Evolutionary conservation across 2,329 filamentous ascomycete genomes (phyloP).

Genomic region (Fulvia fulva): DNA sequence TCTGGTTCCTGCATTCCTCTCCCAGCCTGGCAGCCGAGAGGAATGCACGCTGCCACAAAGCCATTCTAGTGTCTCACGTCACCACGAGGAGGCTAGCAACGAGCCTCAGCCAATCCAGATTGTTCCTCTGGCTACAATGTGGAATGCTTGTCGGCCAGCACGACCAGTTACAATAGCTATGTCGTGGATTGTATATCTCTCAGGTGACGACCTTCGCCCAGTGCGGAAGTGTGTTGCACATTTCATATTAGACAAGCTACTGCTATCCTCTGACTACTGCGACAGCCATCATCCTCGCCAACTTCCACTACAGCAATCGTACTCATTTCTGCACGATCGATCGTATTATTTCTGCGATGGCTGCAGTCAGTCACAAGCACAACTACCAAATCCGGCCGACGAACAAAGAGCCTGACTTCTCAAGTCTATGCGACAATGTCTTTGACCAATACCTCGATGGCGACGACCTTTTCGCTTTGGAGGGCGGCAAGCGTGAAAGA

Average conservation of each 20-base stretch:
- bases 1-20: conserved; percentile 15
- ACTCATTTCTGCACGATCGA: conserved; percentile 1
- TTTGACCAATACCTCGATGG: conserved; percentile 62
- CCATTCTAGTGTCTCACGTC: conserved; percentile 21
- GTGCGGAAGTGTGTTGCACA: conserved; percentile 11
- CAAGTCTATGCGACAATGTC: conserved; percentile 57
- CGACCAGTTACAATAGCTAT: conserved; percentile 24
- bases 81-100: conserved; percentile 13
- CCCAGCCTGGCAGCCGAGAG: conserved; percentile 11
- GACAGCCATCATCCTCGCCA: neutral
- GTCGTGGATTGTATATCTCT: conserved; percentile 13
- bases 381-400: conserved; percentile 41
- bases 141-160: conserved; percentile 25
- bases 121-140: conserved; percentile 23
- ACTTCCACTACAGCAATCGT: neutral
- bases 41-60: conserved; percentile 24
- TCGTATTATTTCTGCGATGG: conserved; percentile 15
- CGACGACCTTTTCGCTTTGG: conserved; percentile 48
- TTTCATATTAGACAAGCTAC: conserved; percentile 4
- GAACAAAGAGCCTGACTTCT: conserved; percentile 52
- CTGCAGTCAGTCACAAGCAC: conserved; percentile 17
- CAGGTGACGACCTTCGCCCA: conserved; percentile 11
- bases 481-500: conserved; percentile 46
- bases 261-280: neutral
- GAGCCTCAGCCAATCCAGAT: conserved; percentile 13